Evolutionary conservation across 2,329 filamentous ascomycete species (phyloP), one percentile per base, ranked within the genome.

Genomic region (Paecilomyces niveus): DNA sequence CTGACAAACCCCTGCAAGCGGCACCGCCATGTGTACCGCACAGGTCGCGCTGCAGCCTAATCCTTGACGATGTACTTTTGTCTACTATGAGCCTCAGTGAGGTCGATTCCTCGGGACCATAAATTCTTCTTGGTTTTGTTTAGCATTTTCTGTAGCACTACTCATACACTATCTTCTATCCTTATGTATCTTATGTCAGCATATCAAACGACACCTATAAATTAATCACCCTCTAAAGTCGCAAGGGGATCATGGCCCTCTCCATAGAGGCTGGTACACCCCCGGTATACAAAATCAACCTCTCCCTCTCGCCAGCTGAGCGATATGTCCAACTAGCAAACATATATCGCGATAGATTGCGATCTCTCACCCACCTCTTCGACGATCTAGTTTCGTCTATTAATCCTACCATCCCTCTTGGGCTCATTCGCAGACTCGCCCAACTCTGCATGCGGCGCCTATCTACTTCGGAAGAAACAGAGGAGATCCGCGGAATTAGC

Each of bases 401-500:
- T 3, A 63, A 69, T 3, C 54, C 15, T 18, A 31, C 15, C 50
- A 52, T 52, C 21, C 45, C 31, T 21, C 54, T 21, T 11, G 39
- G 26, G 54, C 54, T 65, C 53, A 62, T 75, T 24, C 67, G 73
- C 53, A 59, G 67, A 11, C 32, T 83, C 1, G 78, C 83, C 0
- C 73, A 73, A 0, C n/a, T 81, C 0, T 67, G 80, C 10, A 67
- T 88, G 10, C 76, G 79, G 3, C 73, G 78, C 1, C 70, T 89
- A 0, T 74, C 82, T 66, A 78, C 76, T 18, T 57, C 69, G 0
- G 84, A 88, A 63, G 84, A 88, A 67, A 85, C 80, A 0, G 76
- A 80, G 52, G 86, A 89, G 67, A 70, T 89, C n/a, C 72, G 68
- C 3, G 85, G 85, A 0, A 85, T 89, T 35, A 77, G 79, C 26